Percentiles rank a stretch among this genome's conserved stretches.
phyloP scores from a whole-genome alignment of 495 filamentous ascomycete genomes.

The Pyrenula aspistea region DNA sequence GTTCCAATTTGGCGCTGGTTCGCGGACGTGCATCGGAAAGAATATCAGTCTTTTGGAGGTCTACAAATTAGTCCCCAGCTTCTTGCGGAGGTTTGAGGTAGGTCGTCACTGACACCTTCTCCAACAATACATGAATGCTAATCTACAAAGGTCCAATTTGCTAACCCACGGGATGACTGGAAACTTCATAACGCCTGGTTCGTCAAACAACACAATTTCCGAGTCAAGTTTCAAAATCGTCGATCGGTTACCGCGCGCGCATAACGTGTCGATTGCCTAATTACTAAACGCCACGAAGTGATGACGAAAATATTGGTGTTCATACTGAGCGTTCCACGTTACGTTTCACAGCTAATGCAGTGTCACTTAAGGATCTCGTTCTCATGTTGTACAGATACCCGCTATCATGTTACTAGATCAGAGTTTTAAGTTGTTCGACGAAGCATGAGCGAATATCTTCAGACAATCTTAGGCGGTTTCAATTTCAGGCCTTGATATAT shows the following conservation, averaged over 20 bases:
- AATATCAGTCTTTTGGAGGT: slow-evolving; percentile 45
- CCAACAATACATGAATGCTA: not conserved
- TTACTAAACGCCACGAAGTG: not conserved
- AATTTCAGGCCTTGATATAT: too few relatives aligned
- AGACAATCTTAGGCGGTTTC: not conserved
- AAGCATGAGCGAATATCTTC: not conserved
- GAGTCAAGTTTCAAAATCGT: slow-evolving; percentile 2
- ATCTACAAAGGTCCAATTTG: slow-evolving; percentile 13
- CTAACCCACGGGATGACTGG: slow-evolving; percentile 17
- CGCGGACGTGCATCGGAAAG: slow-evolving; percentile 53
- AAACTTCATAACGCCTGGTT: slow-evolving; percentile 21
- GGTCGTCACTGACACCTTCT: slow-evolving; percentile 1
- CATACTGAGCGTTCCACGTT: not conserved
- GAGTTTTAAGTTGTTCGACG: not conserved
- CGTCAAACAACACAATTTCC: slow-evolving; percentile 16
- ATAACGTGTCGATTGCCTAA: not conserved
- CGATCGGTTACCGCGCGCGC: not conserved
- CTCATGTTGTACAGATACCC: not conserved
- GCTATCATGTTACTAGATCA: not conserved
- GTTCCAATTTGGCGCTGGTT: slow-evolving; percentile 56
- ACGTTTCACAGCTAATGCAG: not conserved
- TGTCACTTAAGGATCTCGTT: not conserved
- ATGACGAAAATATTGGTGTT: not conserved
- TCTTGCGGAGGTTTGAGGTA: slow-evolving; percentile 46
- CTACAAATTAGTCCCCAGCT: slow-evolving; percentile 36